Evolutionary conservation across 768 basidiomycete genomes (phyloP).

Genomic region (Suillus spraguei): DNA sequence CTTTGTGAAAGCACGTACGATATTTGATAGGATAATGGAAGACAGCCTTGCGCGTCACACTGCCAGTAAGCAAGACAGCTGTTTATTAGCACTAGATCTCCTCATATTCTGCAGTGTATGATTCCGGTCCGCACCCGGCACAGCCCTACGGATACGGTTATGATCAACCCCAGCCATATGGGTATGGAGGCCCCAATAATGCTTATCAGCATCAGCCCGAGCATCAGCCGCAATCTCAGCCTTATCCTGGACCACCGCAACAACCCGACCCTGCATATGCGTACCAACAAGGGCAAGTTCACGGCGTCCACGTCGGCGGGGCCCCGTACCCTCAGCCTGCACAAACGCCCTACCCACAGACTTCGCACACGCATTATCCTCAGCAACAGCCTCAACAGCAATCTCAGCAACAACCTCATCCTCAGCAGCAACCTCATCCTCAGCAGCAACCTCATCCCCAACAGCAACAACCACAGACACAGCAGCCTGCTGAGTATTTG

Average conservation of each 20-base stretch:
- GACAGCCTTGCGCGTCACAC: constrained; percentile 79
- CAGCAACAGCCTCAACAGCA: constrained; percentile 41
- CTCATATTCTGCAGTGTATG: constrained; percentile 49
- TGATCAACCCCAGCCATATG: constrained; percentile 45
- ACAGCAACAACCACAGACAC: constrained; percentile 39
- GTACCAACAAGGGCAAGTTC: constrained; percentile 29
- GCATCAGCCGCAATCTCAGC: constrained; percentile 29
- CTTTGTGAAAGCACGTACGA: constrained; percentile 84
- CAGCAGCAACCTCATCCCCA: constrained; percentile 40
- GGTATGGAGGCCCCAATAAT: constrained; percentile 40
- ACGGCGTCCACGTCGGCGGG: constrained; percentile 16
- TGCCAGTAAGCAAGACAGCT: constrained; percentile 45
- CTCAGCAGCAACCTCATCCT: constrained; percentile 37
- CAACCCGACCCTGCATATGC: constrained; percentile 30
- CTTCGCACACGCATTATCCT: constrained; percentile 33
- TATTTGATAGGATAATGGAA: constrained; percentile 95
- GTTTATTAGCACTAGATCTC: constrained; percentile 10
- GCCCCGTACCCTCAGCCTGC: constrained; percentile 8
- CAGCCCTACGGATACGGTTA: constrained; percentile 33
- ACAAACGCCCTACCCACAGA: constrained; percentile 28
- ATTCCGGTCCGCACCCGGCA: constrained; percentile 36
- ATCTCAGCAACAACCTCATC: constrained; percentile 29
- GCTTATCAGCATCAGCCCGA: constrained; percentile 45
- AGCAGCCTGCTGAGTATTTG: too few relatives aligned
- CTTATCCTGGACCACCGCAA: constrained; percentile 25